These are phyloP conservation scores for Saccharomycopsis crataegensis DNA, from an alignment of 1,139 yeast genomes.

Conservation along the genomic window DNA sequence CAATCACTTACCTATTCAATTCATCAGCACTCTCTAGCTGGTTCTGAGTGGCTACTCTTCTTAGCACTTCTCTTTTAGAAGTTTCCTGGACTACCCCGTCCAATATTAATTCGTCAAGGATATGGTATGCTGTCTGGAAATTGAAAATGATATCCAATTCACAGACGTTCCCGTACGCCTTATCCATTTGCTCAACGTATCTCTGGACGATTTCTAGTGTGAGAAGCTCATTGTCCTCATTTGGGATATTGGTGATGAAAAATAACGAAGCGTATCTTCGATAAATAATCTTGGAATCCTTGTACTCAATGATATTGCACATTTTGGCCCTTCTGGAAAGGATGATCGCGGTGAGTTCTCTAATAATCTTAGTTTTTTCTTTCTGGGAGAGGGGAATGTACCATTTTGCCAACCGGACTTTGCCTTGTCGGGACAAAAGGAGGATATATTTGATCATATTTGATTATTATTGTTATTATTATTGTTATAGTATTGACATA, in stretches of 20 bases:
- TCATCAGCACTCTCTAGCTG: slow-evolving; percentile 62
- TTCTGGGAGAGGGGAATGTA: slow-evolving; percentile 72
- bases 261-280: slow-evolving; percentile 89
- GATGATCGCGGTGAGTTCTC: slow-evolving; percentile 81
- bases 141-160: slow-evolving; percentile 92
- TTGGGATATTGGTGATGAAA: slow-evolving; percentile 79
- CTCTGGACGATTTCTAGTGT: slow-evolving; percentile 85
- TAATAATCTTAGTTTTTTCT: slow-evolving; percentile 74
- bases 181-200: slow-evolving; percentile 95
- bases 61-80: slow-evolving; percentile 70
- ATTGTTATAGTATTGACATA: too few relatives aligned
- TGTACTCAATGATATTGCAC: slow-evolving; percentile 93
- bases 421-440: slow-evolving; percentile 88
- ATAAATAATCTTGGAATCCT: slow-evolving; percentile 81
- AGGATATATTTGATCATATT: slow-evolving; percentile 58
- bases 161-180: slow-evolving; percentile 92
- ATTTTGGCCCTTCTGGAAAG: slow-evolving; percentile 83
- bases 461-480: not conserved
- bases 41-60: slow-evolving; percentile 74
- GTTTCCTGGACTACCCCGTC: slow-evolving; percentile 85
- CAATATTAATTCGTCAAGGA: slow-evolving; percentile 77
- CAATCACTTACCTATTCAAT: slow-evolving; percentile 28
- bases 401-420: slow-evolving; percentile 91
- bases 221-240: slow-evolving; percentile 78
- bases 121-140: slow-evolving; percentile 86